Conservation (phyloP, 2,329 filamentous ascomycete genomes). For the Furcasterigmium sp. region DNA sequence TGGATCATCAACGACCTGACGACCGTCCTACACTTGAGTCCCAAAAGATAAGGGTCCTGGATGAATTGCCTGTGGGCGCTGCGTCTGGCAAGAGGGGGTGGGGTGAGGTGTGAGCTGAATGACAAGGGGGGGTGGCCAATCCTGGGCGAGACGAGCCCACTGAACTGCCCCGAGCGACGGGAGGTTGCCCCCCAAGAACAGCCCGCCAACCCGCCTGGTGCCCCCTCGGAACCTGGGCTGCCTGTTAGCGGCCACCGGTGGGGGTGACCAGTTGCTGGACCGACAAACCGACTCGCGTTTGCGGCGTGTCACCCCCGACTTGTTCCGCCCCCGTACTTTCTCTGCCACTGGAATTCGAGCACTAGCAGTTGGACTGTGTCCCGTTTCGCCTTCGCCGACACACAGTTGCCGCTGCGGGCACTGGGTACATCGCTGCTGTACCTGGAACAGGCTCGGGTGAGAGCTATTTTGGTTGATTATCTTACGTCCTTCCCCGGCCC, state of each 20-base stretch:
- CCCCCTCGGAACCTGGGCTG: no score
- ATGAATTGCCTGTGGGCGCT: neutral
- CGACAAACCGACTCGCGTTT: neutral
- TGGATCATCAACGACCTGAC: neutral
- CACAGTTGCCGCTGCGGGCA: no score
- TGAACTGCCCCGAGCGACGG: no score
- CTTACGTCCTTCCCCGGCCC: neutral
- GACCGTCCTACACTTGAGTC: no score
- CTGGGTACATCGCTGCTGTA: neutral
- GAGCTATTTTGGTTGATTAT: neutral
- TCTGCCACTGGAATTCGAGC: neutral
- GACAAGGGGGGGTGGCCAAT: no score
- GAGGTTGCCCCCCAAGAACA: no score
- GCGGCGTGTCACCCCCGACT: conserved; percentile 1
- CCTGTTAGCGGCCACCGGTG: no score
- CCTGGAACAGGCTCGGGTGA: neutral
- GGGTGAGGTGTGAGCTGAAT: neutral
- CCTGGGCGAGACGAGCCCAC: no score
- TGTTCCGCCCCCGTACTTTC: neutral
- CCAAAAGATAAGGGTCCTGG: neutral
- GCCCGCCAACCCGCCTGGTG: no score
- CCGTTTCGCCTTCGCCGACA: neutral
- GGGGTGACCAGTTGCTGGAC: no score
- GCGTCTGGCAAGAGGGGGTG: neutral
- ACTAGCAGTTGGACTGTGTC: neutral